Base-by-base conservation (phyloP, 2,329 filamentous ascomycete species). In the Diplocarpon mali region DNA sequence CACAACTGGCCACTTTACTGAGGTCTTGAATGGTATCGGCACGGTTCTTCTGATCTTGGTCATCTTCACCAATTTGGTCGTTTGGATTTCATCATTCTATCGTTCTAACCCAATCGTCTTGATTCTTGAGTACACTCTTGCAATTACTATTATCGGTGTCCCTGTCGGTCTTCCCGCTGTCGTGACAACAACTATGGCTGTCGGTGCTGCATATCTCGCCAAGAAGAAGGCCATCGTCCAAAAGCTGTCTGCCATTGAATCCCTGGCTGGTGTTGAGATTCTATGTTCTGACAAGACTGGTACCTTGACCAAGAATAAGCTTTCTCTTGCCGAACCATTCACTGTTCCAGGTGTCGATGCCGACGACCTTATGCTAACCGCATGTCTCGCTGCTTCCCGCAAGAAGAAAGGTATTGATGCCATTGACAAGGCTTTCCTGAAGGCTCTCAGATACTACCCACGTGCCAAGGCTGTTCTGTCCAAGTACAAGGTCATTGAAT, bases 351-450 rank as follows among this genome's bases (percentile, higher is more conserved):
- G 87, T 60, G 83, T 93, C 48, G 84, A 89, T 56, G 76, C 83
- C 30, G 84, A 92, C 65, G 86, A 93, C 59, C 81, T 94, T 52
- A 93, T 94, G 85, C 74, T 93, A 54, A 92, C 86, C 69, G 87
- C 87, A 60, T 93, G 87, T 65, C 70, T 94, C 60, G 87, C 87
- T 60, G 86, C 87, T 52, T 90, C 83, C 55, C 84, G 86, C 70
- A 94, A 92, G 78, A 90, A 89, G 76, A 93, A 93, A 74, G 87
- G 86, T 71, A 89, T 94, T 53, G 87, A 94, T 63, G 85, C 88
- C 56, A 94, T 94, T 57, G 88, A 94, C 75, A 92, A 90, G 74
- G 87, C 86, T 62, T 94, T 94, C 73, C 74, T 94, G 57, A 93
- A 92, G 72, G 76, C 83, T 16, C 78, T 94, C 52, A 78, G 78